Base-by-base conservation (phyloP, 2,329 filamentous ascomycete species). In the Bipolaris bicolor region DNA sequence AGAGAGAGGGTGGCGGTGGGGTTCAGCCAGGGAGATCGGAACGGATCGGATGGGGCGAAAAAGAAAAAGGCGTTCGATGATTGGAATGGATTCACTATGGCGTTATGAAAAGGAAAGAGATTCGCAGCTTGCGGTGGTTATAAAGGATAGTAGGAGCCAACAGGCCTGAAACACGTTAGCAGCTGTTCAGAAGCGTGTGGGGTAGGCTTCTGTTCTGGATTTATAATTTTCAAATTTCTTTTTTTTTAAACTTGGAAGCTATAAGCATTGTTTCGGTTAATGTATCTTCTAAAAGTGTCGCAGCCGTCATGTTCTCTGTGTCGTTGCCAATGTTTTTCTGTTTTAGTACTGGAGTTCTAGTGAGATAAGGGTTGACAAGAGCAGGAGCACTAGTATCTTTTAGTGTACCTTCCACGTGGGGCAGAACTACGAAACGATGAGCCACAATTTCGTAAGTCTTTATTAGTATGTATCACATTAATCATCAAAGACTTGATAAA, bases 1-100 rank as follows among this genome's bases (percentile, higher is more conserved):
- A 40, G 43, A 40, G 24, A 11, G 57, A 49, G 36, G 52, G 26
- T 29, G 26, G 26, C 26, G 26, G 26, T 29, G 26, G 45, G 24
- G 46, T 34, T 33, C 55, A 39, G 50, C 11, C 26, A 15, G 47
- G 22, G 18, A 9, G 10, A 7, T 33, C 37, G 44, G 26, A 45
- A 31, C 13, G 31, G 15, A 31, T 10, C 13, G 1, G 15, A 26
- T 16, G 20, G 7, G 22, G 7, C 9, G 31, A 36, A 39, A 22
- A 22, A 41, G 39, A 43, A 52, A 26, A 47, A 6, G 41, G 54
- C 37, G 36, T 41, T 43, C 20, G 37, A 39, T 50, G 40, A 43
- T 36, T 29, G 39, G 13, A 22, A 57, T 57, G 54, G 43, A 33
- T 52, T 57, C n/a, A 15, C 20, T 15, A 45, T 37, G 44, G 41